Percentiles rank a stretch among this genome's conserved stretches.
These are phyloP conservation scores for Zoysia matrella DNA, from an alignment of 202 grass and related monocot genomes.

Conservation along the genomic window DNA sequence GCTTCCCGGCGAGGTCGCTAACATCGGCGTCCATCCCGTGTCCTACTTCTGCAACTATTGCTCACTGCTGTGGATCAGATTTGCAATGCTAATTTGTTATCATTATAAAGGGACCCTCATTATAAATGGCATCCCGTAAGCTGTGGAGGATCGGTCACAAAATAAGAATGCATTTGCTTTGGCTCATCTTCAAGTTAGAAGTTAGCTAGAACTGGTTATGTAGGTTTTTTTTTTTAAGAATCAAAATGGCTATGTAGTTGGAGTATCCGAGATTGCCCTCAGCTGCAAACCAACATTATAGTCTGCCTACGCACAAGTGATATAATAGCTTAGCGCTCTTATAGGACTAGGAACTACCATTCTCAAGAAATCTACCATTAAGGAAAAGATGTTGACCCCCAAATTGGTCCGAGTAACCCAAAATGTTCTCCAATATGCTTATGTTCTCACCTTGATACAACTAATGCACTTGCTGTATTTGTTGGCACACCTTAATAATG, in stretches of 20 bases:
- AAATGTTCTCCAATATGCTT: constrained; percentile 76
- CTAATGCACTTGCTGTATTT: not conserved
- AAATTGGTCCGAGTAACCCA: constrained; percentile 88
- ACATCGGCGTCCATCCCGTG: too few relatives aligned
- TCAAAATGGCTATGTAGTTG: too few relatives aligned
- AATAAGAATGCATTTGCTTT: constrained; percentile 88
- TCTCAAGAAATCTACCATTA: constrained; percentile 70
- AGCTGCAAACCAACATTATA: too few relatives aligned
- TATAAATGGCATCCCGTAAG: constrained; percentile 40
- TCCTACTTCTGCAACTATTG: not conserved
- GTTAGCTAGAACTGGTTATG: constrained; percentile 14
- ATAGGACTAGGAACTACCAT: too few relatives aligned
- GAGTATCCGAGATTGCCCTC: too few relatives aligned
- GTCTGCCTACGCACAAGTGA: too few relatives aligned
- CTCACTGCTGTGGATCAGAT: not conserved
- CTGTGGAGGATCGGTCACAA: constrained; percentile 89
- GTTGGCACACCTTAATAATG: not conserved
- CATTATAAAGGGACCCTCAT: too few relatives aligned
- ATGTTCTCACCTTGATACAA: constrained; percentile 30
- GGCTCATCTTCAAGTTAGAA: constrained; percentile 47
- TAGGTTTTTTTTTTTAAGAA: too few relatives aligned
- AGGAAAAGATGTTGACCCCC: constrained; percentile 70
- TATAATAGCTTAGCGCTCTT: too few relatives aligned
- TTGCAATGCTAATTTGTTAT: not conserved
- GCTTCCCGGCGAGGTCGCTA: too few relatives aligned